Percentiles rank a stretch among this genome's conserved stretches.
Conservation (phyloP, 2,329 filamentous ascomycete genomes). For the Epichloe baconii region DNA sequence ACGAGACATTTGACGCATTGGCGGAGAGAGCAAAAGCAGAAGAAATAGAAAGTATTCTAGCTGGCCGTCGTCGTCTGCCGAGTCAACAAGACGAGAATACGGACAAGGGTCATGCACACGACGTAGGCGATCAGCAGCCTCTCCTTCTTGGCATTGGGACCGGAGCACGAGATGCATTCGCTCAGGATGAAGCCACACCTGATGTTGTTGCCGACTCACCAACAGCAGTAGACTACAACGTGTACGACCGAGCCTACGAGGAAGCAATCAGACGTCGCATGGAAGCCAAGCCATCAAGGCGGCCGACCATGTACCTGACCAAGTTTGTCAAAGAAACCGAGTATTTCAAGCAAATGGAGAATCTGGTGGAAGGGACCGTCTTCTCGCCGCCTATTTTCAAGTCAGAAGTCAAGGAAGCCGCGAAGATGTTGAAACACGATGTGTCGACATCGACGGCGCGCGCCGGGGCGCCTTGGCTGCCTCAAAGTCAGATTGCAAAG, state of each 20-base stretch:
- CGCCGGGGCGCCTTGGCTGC: background rate
- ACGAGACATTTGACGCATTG: constrained; percentile 10
- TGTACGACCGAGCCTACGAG: constrained; percentile 81
- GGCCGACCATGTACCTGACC: constrained; percentile 35
- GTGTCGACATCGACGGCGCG: background rate
- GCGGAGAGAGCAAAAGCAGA: constrained; percentile 28
- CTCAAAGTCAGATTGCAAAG: background rate
- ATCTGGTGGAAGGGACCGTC: constrained; percentile 21
- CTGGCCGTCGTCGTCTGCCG: constrained; percentile 30
- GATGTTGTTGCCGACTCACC: constrained; percentile 70
- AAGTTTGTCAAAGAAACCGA: constrained; percentile 33
- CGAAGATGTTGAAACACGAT: constrained; percentile 1
- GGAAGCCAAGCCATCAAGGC: constrained; percentile 26
- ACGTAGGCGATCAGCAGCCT: constrained; percentile 47
- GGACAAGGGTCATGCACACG: constrained; percentile 32
- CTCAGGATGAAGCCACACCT: constrained; percentile 23
- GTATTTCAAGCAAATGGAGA: constrained; percentile 24
- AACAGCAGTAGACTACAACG: constrained; percentile 68
- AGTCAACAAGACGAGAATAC: constrained; percentile 27
- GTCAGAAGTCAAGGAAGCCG: constrained; percentile 8
- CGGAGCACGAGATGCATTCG: constrained; percentile 38
- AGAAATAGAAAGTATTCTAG: constrained; percentile 36
- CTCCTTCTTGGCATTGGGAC: constrained; percentile 68
- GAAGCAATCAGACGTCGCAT: constrained; percentile 64
- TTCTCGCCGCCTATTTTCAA: constrained; percentile 6